Evolutionary conservation across 108 stramenopile species (phyloP).

Genomic region (Cylindrotheca fusiformis): DNA sequence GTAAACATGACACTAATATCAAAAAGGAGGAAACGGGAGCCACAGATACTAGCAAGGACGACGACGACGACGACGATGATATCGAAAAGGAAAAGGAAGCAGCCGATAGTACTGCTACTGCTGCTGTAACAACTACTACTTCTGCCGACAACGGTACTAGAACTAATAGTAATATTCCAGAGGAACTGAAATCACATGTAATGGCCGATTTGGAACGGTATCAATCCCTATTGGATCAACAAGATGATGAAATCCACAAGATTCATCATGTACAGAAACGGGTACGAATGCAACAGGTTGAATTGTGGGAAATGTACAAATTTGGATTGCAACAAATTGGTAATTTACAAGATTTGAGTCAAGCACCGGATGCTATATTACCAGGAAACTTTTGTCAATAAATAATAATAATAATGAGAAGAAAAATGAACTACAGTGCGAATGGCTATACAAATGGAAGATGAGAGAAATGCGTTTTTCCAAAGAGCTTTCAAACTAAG

Average conservation of each 20-base stretch:
- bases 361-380: constrained; percentile 44
- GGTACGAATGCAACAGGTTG: constrained; percentile 17
- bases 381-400: constrained; percentile 41
- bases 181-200: neutral
- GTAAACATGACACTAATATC: neutral
- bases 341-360: constrained; percentile 23
- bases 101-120: neutral
- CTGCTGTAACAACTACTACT: neutral
- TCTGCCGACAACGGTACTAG: neutral
- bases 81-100: too few species aligned
- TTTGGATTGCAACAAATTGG: constrained; percentile 28
- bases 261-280: constrained; percentile 13
- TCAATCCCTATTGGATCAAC: neutral
- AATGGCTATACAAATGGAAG: too few species aligned
- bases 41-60: neutral
- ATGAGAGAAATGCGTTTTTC: too few species aligned
- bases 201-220: constrained; percentile 8
- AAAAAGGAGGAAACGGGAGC: neutral
- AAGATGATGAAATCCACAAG: constrained; percentile 12
- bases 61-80: too few species aligned
- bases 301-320: constrained; percentile 41
- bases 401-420: too few species aligned
- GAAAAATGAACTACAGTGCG: too few species aligned
- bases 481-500: too few species aligned
- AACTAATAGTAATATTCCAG: neutral